A percentile compares a stretch with the other conserved stretches of the same genome.
Evolutionary conservation across 2,329 filamentous ascomycete species (phyloP).

Genomic region (Sarocladiaceae sp.): DNA sequence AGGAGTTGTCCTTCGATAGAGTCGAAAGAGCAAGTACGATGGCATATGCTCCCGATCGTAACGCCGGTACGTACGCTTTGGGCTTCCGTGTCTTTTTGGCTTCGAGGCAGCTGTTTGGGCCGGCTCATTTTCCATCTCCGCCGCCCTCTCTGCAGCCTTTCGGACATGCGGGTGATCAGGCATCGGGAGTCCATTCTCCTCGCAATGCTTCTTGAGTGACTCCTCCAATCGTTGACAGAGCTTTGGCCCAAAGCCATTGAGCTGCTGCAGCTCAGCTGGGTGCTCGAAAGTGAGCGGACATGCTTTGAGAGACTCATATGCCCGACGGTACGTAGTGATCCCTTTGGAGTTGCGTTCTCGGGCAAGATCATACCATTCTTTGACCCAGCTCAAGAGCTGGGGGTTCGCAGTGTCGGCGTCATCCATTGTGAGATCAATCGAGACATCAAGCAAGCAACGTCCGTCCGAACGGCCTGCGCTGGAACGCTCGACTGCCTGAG

Average conservation of each 20-base stretch:
- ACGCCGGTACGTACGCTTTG: conserved; percentile 67
- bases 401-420: conserved; percentile 59
- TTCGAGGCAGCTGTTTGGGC: conserved; percentile 20
- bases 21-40: conserved; percentile 63
- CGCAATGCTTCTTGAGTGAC: conserved; percentile 55
- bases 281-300: conserved; percentile 69
- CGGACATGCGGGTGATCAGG: conserved; percentile 51
- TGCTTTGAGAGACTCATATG: conserved; percentile 71
- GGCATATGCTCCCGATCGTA: conserved; percentile 72
- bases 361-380: conserved; percentile 71
- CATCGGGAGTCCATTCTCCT: conserved; percentile 63
- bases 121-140: background rate
- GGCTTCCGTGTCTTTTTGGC: conserved; percentile 53
- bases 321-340: conserved; percentile 67
- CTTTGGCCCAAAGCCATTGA: conserved; percentile 72
- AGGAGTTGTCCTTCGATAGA: conserved; percentile 45
- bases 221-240: conserved; percentile 66
- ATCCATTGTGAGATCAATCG: conserved; percentile 21
- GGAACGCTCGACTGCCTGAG: too few species aligned
- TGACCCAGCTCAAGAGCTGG: conserved; percentile 67
- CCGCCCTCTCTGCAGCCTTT: conserved; percentile 27
- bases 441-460: background rate
- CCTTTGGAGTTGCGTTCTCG: conserved; percentile 67
- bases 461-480: too few species aligned
- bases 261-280: conserved; percentile 65